Conservation (phyloP, 768 basidiomycete species). For the Grammothele lineata region DNA sequence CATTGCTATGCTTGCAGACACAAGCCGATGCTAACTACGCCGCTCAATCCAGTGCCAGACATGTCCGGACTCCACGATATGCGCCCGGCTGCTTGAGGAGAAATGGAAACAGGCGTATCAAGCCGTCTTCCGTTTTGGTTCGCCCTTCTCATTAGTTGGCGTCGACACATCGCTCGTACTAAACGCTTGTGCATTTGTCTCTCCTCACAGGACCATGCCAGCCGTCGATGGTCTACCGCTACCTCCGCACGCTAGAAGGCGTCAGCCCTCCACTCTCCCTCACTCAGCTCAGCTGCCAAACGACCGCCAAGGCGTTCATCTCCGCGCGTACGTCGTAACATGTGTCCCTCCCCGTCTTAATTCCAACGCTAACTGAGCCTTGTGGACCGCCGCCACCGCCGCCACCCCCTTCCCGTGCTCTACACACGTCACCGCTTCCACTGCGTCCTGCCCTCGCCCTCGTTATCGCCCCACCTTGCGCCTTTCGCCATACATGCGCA, state of each 20-base stretch:
- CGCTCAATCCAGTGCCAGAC: constrained; percentile 56
- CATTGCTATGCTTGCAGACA: not conserved
- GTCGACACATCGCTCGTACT: not conserved
- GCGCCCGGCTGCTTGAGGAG: constrained; percentile 84
- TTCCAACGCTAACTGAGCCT: not conserved
- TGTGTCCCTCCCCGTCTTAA: constrained; percentile 25
- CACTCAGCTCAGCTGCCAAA: constrained; percentile 85
- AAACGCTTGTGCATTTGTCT: not conserved
- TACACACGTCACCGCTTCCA: not conserved
- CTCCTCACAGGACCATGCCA: constrained; percentile 65
- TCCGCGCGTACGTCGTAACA: constrained; percentile 60
- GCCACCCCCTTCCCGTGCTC: not conserved
- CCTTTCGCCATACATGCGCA: no score
- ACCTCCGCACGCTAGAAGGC: constrained; percentile 85
- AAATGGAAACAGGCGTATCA: constrained; percentile 91
- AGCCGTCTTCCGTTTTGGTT: constrained; percentile 83
- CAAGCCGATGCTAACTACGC: not conserved
- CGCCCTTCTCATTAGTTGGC: not conserved
- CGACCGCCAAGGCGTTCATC: constrained; percentile 83
- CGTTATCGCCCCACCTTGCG: not conserved
- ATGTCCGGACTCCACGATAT: constrained; percentile 75
- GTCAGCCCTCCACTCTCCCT: constrained; percentile 85
- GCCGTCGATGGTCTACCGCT: constrained; percentile 90
- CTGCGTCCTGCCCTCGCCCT: not conserved
- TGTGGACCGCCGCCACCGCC: no score